Base-by-base conservation (phyloP, 73 alveolate species). In the Paramecium octaurelia region DNA sequence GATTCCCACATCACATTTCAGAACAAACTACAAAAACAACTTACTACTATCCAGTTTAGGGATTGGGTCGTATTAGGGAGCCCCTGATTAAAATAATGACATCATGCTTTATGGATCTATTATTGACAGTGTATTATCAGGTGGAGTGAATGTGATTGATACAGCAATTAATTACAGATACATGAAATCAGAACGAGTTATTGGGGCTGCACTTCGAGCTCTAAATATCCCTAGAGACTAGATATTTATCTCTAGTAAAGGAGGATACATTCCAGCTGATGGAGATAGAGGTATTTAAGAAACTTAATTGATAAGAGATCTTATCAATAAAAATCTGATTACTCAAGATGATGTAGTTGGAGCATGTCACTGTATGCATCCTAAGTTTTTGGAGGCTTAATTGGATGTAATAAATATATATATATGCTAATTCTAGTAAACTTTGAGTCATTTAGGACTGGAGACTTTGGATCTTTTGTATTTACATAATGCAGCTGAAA, bases 81-180 rank as follows among this genome's bases (percentile, higher is more conserved):
- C 98, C 7, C 99, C 99, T 8, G 99, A 97, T 85, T 95, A 92
- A 42, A 68, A 69, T 23, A 94, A 97, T 31, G 99, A 97, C 88
- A 92, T 76, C 27, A 93, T 92, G 58, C 93, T 96, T 43, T 93
- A 92, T 76, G 93, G 96, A 36, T 97, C 98, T 21, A 75, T 93
- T 21, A 93, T 94, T 64, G 88, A 84, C 10, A 31, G 95, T 40
- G 96, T 97, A 5, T 20, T 58, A 54, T 92, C 97, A 76, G 98
- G 99, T 20, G 97, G 97, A 38, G 86, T 97, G 2, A 97, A 97
- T 85, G 96, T 92, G 11, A 92, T 97, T 18, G 99, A 97, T 93
- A 97, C 99, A 35, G 99, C 99, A 24, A 96, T 97, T 21, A 97
- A 97, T 76, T 97, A 95, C 77, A 73, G 99, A 84, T 97, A 97